Conservation (phyloP, 116 monocot species). For the Dioscorea cayenensis region DNA sequence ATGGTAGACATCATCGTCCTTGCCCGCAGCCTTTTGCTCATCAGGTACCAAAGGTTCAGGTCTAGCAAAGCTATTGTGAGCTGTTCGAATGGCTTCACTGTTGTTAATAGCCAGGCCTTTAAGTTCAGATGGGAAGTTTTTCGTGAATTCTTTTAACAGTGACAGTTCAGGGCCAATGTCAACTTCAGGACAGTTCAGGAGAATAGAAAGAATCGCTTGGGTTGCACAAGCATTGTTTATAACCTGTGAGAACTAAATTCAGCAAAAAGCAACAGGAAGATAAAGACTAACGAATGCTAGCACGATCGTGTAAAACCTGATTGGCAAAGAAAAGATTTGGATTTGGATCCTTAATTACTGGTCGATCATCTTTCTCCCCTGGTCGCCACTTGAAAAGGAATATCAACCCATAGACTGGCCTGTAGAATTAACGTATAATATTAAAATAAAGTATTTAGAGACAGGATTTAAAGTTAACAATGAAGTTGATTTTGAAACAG, state of each 20-base stretch:
- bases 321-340: constrained; percentile 91
- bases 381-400: constrained; percentile 95
- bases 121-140: constrained; percentile 88
- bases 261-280: not conserved
- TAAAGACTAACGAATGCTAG: not conserved
- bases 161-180: constrained; percentile 93
- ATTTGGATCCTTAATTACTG: constrained; percentile 56
- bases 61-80: constrained; percentile 97
- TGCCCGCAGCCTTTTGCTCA: constrained; percentile 60
- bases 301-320: constrained; percentile 38
- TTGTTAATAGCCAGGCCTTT: constrained; percentile 94
- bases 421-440: constrained; percentile 14
- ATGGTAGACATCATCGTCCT: constrained; percentile 95
- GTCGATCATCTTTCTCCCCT: constrained; percentile 77
- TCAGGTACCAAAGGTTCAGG: constrained; percentile 92
- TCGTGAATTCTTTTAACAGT: constrained; percentile 78
- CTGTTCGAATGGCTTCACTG: constrained; percentile 88
- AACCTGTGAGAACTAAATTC: constrained; percentile 35
- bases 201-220: constrained; percentile 94
- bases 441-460: not conserved
- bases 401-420: constrained; percentile 88
- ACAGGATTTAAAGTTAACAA: not conserved
- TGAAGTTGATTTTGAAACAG: not conserved
- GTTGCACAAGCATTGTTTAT: constrained; percentile 98
- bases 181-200: constrained; percentile 73